Percentiles rank a stretch among this genome's conserved stretches.
Evolutionary conservation across 352 stramenopile genomes (phyloP).

Genomic region (Phytopythium sindhum): DNA sequence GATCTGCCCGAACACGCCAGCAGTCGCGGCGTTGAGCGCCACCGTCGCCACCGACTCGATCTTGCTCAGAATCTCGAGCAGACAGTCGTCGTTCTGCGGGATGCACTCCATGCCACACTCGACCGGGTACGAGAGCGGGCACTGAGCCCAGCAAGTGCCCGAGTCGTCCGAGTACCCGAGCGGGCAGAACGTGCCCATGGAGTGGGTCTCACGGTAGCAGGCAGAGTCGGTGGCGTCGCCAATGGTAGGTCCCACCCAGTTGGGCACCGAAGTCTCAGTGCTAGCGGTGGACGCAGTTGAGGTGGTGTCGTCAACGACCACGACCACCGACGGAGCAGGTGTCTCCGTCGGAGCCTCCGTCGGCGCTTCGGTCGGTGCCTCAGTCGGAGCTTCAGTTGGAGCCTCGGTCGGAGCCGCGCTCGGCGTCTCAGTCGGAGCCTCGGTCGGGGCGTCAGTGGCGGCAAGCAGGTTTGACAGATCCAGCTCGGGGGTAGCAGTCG

Average conservation of each 20-base stretch:
- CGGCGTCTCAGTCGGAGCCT: neutral
- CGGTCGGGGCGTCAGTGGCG: neutral
- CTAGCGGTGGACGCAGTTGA: neutral
- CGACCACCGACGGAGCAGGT: neutral
- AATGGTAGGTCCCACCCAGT: conserved; percentile 24
- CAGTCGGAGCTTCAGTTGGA: neutral
- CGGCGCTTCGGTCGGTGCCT: neutral
- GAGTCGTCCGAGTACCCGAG: conserved; percentile 42
- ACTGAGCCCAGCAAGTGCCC: conserved; percentile 61
- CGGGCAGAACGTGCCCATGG: conserved; percentile 30
- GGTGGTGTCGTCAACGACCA: neutral
- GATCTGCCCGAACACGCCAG: conserved; percentile 53
- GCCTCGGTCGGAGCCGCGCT: neutral
- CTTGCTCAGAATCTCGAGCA: conserved; percentile 48
- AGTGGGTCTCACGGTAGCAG: conserved; percentile 52
- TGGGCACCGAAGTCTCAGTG: conserved; percentile 9
- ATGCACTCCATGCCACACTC: conserved; percentile 69
- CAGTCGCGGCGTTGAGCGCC: conserved; percentile 42
- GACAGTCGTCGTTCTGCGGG: conserved; percentile 64
- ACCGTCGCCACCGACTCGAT: conserved; percentile 43
- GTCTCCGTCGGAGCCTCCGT: neutral
- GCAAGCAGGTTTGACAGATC: conserved; percentile 2
- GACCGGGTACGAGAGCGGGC: conserved; percentile 68
- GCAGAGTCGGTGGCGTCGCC: conserved; percentile 21
- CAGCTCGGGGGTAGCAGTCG: neutral